Percentiles rank a stretch among this genome's conserved stretches.
Conservation (phyloP, 306 rosid genomes). For the Hippophae gyantsensis region DNA sequence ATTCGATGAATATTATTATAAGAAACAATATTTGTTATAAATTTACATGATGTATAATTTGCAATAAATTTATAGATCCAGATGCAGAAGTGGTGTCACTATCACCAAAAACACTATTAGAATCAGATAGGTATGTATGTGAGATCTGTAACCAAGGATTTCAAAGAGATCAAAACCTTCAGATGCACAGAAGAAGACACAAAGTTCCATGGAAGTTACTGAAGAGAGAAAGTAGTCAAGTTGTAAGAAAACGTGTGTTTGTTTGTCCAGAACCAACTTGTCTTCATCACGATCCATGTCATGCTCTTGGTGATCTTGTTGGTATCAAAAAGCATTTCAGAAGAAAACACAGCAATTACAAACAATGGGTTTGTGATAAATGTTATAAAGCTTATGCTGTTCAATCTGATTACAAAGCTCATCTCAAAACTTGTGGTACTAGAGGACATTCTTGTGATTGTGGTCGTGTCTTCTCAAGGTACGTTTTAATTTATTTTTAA, state of each 20-base stretch:
- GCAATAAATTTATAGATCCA: constrained; percentile 45
- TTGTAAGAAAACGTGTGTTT: constrained; percentile 75
- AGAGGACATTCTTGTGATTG: constrained; percentile 97
- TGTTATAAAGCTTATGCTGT: constrained; percentile 93
- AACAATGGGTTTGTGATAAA: constrained; percentile 90
- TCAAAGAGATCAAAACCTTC: constrained; percentile 97
- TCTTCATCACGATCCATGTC: constrained; percentile 91
- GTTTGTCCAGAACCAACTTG: constrained; percentile 95
- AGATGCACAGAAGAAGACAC: constrained; percentile 95
- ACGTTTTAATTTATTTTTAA: constrained; percentile 1
- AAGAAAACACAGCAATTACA: constrained; percentile 85
- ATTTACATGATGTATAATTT: background rate
- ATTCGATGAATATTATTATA: no score
- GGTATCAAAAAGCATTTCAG: constrained; percentile 95
- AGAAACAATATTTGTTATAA: background rate
- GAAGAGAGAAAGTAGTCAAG: constrained; percentile 69
- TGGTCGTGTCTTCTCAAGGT: constrained; percentile 94
- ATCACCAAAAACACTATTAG: constrained; percentile 83
- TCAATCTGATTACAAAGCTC: constrained; percentile 95
- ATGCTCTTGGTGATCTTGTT: constrained; percentile 94
- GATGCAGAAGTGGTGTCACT: constrained; percentile 98
- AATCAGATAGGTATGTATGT: constrained; percentile 96
- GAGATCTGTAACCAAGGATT: constrained; percentile 99
- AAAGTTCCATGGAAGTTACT: constrained; percentile 97
- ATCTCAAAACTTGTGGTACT: constrained; percentile 96